Conservation (phyloP, 2,329 filamentous ascomycete genomes). For the Fusarium devonianum region DNA sequence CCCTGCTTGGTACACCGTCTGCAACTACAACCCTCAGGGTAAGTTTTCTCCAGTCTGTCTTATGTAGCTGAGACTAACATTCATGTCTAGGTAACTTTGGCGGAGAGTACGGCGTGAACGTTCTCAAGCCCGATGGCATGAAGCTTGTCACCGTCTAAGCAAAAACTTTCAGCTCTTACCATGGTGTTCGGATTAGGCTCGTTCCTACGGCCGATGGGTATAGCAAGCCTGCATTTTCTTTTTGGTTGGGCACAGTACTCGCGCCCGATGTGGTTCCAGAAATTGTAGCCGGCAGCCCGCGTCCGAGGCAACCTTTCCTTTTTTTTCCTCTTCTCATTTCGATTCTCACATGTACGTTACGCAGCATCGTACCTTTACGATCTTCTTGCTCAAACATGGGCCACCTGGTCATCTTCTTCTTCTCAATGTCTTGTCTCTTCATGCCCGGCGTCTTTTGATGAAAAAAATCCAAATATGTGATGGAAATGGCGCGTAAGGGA, state of each 20-base stretch:
- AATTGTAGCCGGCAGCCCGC: slow-evolving; percentile 21
- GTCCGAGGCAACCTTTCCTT: slow-evolving; percentile 29
- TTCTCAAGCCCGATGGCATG: slow-evolving; percentile 50
- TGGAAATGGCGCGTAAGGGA: slow-evolving; percentile 36
- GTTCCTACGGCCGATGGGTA: slow-evolving; percentile 14
- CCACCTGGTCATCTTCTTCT: slow-evolving; percentile 34
- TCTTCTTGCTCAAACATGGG: slow-evolving; percentile 41
- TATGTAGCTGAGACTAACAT: not conserved
- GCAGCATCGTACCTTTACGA: slow-evolving; percentile 45
- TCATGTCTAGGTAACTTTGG: slow-evolving; percentile 57
- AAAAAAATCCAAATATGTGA: slow-evolving; percentile 37
- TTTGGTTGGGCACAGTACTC: slow-evolving; percentile 25
- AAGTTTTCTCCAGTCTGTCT: slow-evolving; percentile 46
- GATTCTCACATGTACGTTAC: slow-evolving; percentile 49
- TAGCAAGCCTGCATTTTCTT: slow-evolving; percentile 13
- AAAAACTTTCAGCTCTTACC: not conserved
- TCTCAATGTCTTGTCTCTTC: slow-evolving; percentile 31
- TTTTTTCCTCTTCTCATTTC: slow-evolving; percentile 41
- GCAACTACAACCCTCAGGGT: slow-evolving; percentile 84
- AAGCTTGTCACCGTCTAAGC: slow-evolving; percentile 40
- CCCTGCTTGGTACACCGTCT: slow-evolving; percentile 79
- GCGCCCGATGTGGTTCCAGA: slow-evolving; percentile 23
- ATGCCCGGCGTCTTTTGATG: slow-evolving; percentile 37
- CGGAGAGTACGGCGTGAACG: slow-evolving; percentile 59
- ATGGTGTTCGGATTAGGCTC: slow-evolving; percentile 21